Percentiles rank a stretch among this genome's conserved stretches.
These are phyloP conservation scores for Bathelium albidoporum DNA, from an alignment of 495 filamentous ascomycete species.

Conservation along the genomic window DNA sequence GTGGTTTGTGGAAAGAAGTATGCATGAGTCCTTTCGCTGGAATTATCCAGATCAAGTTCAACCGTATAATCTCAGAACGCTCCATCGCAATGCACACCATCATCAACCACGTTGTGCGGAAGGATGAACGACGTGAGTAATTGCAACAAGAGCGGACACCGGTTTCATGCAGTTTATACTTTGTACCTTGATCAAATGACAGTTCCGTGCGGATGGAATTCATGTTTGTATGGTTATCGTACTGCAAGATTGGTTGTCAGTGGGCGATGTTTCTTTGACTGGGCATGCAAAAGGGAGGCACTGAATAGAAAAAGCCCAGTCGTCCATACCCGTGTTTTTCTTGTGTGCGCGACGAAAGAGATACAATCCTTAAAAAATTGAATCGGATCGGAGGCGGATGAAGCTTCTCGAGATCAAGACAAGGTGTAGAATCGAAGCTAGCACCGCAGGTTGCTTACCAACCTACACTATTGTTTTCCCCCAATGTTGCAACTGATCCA, in stretches of 20 bases:
- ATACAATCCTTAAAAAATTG: too few species aligned
- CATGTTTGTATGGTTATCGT: background rate
- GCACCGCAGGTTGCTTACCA: too few species aligned
- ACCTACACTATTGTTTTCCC: too few species aligned
- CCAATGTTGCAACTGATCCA: too few species aligned
- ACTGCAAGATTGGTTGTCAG: background rate
- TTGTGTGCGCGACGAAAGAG: too few species aligned
- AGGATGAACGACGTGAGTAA: slow-evolving; percentile 24
- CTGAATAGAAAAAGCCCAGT: background rate
- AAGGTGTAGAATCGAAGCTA: too few species aligned
- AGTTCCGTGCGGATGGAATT: background rate
- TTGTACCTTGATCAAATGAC: slow-evolving; percentile 47
- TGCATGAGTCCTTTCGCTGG: slow-evolving; percentile 96
- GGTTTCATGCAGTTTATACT: slow-evolving; percentile 54
- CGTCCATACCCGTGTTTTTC: background rate
- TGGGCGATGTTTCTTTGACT: background rate
- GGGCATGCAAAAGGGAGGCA: background rate
- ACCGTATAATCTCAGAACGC: slow-evolving; percentile 92
- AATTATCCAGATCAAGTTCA: slow-evolving; percentile 98
- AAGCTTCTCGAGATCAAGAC: too few species aligned
- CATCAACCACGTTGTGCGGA: slow-evolving; percentile 12
- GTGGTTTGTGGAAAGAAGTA: slow-evolving; percentile 15
- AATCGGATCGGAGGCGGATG: too few species aligned
- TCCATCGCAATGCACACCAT: slow-evolving; percentile 23
- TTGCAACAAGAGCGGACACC: slow-evolving; percentile 45